Conservation (phyloP, 805 yeast species). For the Metschnikowia drakensbergensis region DNA sequence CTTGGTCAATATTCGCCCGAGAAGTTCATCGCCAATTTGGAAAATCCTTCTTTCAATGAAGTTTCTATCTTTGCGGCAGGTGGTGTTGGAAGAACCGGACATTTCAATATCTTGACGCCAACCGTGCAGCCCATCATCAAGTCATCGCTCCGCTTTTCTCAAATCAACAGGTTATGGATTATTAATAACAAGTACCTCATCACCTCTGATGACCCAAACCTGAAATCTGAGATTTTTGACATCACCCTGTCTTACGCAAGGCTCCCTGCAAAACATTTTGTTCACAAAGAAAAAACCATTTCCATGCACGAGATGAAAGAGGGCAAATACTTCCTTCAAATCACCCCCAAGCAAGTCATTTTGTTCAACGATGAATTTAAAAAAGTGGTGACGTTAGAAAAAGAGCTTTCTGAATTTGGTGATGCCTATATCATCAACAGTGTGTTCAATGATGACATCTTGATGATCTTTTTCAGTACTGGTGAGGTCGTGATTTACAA, state of each 20-base stretch:
- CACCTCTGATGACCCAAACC: conserved; percentile 64
- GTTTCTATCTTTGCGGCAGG: conserved; percentile 65
- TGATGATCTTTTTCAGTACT: conserved; percentile 59
- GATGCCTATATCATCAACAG: conserved; percentile 65
- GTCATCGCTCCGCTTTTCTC: conserved; percentile 67
- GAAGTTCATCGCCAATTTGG: conserved; percentile 53
- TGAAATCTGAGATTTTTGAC: conserved; percentile 65
- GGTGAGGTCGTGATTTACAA: conserved; percentile 64
- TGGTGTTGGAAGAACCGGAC: conserved; percentile 56
- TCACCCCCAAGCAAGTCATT: conserved; percentile 61
- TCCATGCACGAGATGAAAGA: conserved; percentile 58
- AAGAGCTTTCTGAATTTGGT: conserved; percentile 23
- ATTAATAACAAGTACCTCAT: conserved; percentile 58
- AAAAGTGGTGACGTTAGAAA: conserved; percentile 46
- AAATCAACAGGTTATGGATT: conserved; percentile 75
- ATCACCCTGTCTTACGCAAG: conserved; percentile 60
- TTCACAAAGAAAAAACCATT: conserved; percentile 59
- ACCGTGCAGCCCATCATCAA: conserved; percentile 64
- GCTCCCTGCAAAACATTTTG: conserved; percentile 58
- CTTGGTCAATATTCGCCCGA: conserved; percentile 58
- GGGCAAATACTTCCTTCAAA: conserved; percentile 65
- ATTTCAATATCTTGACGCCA: conserved; percentile 60
- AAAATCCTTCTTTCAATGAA: conserved; percentile 66
- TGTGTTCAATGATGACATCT: conserved; percentile 56
- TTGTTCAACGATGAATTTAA: conserved; percentile 60